A percentile compares a stretch with the other conserved stretches of the same genome.
phyloP scores from a whole-genome alignment of 1,284 basidiomycete species.

The Stygiomarasmius scandens region DNA sequence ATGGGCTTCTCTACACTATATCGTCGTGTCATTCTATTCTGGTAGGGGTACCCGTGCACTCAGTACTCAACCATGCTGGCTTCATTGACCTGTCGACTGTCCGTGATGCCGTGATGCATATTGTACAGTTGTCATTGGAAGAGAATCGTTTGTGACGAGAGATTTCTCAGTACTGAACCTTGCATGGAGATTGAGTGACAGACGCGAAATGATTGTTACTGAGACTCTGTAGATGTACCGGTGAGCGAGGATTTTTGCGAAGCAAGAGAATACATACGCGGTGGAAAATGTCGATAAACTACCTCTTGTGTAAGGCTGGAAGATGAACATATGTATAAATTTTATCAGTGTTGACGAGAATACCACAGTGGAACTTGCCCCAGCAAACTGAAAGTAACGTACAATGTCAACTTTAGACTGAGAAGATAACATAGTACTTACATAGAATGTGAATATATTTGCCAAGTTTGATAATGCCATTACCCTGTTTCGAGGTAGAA shows the following conservation, averaged over 20 bases:
- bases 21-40: too few species aligned
- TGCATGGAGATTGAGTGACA: constrained; percentile 6
- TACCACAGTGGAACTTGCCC: background rate
- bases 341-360: background rate
- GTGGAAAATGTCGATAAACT: background rate
- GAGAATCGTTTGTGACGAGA: too few species aligned
- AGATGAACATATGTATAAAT: too few species aligned
- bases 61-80: too few species aligned
- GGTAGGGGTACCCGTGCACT: too few species aligned
- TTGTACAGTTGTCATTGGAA: too few species aligned
- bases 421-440: background rate
- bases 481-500: constrained; percentile 8
- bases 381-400: background rate
- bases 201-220: constrained; percentile 8
- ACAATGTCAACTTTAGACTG: background rate
- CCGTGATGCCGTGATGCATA: too few species aligned
- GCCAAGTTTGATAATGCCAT: constrained; percentile 20
- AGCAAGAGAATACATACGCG: background rate
- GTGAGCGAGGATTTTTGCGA: background rate
- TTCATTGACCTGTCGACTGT: too few species aligned
- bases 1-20: too few species aligned
- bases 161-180: too few species aligned
- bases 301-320: background rate
- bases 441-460: constrained; percentile 23
- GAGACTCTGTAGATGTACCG: constrained; percentile 2